Evolutionary conservation across 176 grass and related monocot species (phyloP).

Genomic region (Eremochloa ophiuroides): DNA sequence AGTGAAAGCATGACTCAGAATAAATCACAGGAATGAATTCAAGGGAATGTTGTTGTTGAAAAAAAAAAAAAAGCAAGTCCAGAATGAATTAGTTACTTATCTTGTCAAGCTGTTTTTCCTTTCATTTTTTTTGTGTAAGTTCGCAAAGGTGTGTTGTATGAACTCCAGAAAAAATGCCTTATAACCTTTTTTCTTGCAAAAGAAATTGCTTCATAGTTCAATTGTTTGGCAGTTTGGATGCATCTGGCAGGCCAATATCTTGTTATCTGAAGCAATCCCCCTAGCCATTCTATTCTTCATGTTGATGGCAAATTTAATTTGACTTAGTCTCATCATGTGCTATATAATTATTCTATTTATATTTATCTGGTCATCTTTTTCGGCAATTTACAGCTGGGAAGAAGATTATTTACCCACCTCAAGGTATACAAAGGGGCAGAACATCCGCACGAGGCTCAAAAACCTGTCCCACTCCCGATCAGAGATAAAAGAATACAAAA

Average conservation of each 20-base stretch:
- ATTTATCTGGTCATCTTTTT: not conserved
- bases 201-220: not conserved
- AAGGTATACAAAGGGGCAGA: constrained; percentile 97
- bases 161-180: not conserved
- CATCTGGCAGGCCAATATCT: not conserved
- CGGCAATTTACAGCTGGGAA: constrained; percentile 70
- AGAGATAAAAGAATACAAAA: constrained; percentile 85
- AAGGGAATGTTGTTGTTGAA: not conserved
- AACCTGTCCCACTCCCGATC: constrained; percentile 78
- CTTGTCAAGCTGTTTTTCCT: not conserved
- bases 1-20: not conserved
- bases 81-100: not conserved
- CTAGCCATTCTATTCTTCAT: not conserved
- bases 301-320: not conserved
- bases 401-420: constrained; percentile 90
- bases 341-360: not conserved
- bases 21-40: not conserved
- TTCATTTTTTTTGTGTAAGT: not conserved
- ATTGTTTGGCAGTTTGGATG: not conserved
- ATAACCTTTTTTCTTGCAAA: not conserved
- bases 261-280: not conserved
- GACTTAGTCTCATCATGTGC: not conserved
- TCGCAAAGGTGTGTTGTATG: not conserved
- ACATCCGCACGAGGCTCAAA: constrained; percentile 81
- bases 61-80: not conserved